Base-by-base conservation (phyloP, 805 yeast species). In the Millerozyma acaciae region DNA sequence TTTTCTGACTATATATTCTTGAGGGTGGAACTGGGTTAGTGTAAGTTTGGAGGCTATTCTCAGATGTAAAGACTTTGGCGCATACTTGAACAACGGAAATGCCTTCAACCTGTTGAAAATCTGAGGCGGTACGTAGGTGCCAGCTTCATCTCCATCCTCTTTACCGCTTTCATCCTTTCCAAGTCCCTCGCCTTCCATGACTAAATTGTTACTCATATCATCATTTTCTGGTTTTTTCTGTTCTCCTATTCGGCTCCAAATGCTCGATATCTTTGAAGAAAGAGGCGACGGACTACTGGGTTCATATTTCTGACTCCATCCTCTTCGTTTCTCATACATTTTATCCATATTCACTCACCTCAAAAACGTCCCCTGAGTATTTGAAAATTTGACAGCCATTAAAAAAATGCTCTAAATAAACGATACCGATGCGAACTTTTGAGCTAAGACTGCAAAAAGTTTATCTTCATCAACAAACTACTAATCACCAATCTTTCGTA, bases 1-100 rank as follows among this genome's bases (percentile, higher is more conserved):
- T 42, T 70, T 75, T 37, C 76, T 76, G 27, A 83, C 77, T 22
- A 83, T 78, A 50, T 75, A 78, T 39, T 78, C 83, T 44, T 80
- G 85, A 0, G 89, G 80, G 38, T 75, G 78, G 39, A 68, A 76
- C 36, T 76, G 82, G 39, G 79, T 71, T 6, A 81, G 65, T 30
- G 72, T 69, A 15, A 83, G 60, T 34, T 75, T 71, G 20, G 76
- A 63, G 0, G 80, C 78, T 4, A 84, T 67, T 23, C 76, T 78
- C 21, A 68, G 58, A 43, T 77, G 77, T 50, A 83, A 83, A 5
- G 79, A 59, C 20, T 65, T 69, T 7, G 90, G 88, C 0, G 90
- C 90, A 32, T 70, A 68, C 38, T 66, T 68, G 61, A 82, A 81
- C 19, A 83, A 63, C 0, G 87, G 75, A 51, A 82, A 51, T n/a